phyloP scores from a whole-genome alignment of 2,329 filamentous ascomycete genomes.

The Colletotrichum karsti region DNA sequence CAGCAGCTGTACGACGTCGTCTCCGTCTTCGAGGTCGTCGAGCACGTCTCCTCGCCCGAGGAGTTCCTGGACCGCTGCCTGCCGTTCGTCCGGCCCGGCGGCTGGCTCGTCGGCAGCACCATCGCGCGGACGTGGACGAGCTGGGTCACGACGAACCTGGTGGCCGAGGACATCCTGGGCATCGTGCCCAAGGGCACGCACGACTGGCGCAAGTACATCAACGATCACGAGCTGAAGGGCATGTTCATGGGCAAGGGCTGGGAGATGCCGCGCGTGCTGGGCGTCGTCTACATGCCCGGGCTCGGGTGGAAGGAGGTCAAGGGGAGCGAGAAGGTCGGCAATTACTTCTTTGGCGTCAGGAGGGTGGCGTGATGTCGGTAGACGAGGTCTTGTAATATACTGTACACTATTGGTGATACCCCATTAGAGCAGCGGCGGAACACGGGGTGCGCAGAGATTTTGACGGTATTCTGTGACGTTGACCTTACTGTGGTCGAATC shows the following conservation, averaged over 20 bases:
- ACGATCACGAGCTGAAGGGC: constrained; percentile 77
- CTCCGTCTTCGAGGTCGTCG: constrained; percentile 91
- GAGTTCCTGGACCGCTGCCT: constrained; percentile 77
- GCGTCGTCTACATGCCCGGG: constrained; percentile 90
- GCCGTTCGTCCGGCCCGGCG: constrained; percentile 84
- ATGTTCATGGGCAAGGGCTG: constrained; percentile 66
- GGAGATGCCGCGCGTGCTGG: constrained; percentile 71
- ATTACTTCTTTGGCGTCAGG: constrained; percentile 94
- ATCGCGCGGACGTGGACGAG: constrained; percentile 90
- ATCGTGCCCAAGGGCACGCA: constrained; percentile 95
- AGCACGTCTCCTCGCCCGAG: constrained; percentile 83
- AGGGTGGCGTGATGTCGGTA: constrained; percentile 35
- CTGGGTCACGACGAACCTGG: constrained; percentile 90
- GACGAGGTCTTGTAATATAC: not conserved
- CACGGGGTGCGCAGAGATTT: not conserved
- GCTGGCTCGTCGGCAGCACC: constrained; percentile 92
- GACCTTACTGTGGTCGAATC: not conserved
- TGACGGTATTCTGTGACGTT: no score
- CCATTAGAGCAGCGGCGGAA: not conserved
- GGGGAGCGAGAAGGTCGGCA: constrained; percentile 86
- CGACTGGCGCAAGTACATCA: constrained; percentile 96
- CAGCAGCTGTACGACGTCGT: constrained; percentile 77
- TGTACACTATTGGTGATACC: constrained; percentile 22
- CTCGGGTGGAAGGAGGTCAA: constrained; percentile 87
- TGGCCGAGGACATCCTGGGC: constrained; percentile 86